phyloP scores from a whole-genome alignment of 352 stramenopile genomes.

The Pythium graminicola region DNA sequence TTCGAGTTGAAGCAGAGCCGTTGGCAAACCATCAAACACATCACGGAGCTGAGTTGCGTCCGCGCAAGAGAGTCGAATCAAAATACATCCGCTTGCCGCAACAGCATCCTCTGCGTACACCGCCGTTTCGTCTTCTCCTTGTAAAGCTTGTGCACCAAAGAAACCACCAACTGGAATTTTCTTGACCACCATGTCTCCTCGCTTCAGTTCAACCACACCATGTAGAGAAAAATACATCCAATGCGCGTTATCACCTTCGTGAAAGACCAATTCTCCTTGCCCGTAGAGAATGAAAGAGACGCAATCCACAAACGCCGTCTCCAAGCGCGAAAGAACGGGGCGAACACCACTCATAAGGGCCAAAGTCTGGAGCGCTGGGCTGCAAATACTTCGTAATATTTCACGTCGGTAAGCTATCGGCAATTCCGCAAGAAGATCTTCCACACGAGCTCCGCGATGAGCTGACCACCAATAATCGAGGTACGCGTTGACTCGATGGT shows the following conservation, averaged over 20 bases:
- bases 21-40: slow-evolving; percentile 15
- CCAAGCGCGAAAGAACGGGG: slow-evolving; percentile 38
- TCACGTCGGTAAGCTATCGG: slow-evolving; percentile 50
- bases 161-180: slow-evolving; percentile 30
- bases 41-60: slow-evolving; percentile 1
- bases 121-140: slow-evolving; percentile 10
- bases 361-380: slow-evolving; percentile 48
- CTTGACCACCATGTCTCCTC: slow-evolving; percentile 1
- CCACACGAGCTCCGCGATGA: slow-evolving; percentile 54
- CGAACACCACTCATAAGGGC: slow-evolving; percentile 38
- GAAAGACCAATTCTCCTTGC: slow-evolving; percentile 58
- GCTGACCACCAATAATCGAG: slow-evolving; percentile 73
- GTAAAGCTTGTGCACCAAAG: slow-evolving; percentile 28
- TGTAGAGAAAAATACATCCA: slow-evolving; percentile 53
- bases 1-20: slow-evolving; percentile 12
- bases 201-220: slow-evolving; percentile 42
- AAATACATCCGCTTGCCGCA: slow-evolving; percentile 28
- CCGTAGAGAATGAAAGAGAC: slow-evolving; percentile 63
- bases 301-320: slow-evolving; percentile 56
- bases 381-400: slow-evolving; percentile 56
- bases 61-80: slow-evolving; percentile 11
- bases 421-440: slow-evolving; percentile 49
- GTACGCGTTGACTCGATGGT: slow-evolving; percentile 61
- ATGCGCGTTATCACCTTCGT: slow-evolving; percentile 46
- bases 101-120: slow-evolving; percentile 25